These are phyloP conservation scores for Uromyces viciae-fabae DNA, from an alignment of 1,284 basidiomycete species.

Conservation along the genomic window DNA sequence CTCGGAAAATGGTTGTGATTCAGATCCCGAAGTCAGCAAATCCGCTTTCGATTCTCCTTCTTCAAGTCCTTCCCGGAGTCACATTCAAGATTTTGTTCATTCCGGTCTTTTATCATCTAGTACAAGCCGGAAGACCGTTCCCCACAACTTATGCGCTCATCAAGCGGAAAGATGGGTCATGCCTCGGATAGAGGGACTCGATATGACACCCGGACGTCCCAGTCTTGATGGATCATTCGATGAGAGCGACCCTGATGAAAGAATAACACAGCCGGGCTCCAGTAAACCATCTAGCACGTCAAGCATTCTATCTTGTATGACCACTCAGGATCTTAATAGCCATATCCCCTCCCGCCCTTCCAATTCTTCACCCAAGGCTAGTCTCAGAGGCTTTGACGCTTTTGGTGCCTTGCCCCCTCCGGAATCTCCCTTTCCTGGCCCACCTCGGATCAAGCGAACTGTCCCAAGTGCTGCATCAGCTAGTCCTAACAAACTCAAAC, in stretches of 20 bases:
- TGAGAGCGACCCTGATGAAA: constrained; percentile 28
- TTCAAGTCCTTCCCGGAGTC: constrained; percentile 17
- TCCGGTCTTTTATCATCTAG: neutral
- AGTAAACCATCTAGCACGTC: constrained; percentile 36
- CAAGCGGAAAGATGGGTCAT: constrained; percentile 9
- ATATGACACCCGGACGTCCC: constrained; percentile 18
- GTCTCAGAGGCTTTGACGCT: neutral
- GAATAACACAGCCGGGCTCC: constrained; percentile 3
- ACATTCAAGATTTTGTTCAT: neutral
- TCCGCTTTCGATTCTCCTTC: neutral
- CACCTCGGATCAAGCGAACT: constrained; percentile 10
- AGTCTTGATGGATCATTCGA: constrained; percentile 28
- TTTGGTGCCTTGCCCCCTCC: constrained; percentile 44
- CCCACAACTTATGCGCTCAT: neutral
- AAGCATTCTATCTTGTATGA: constrained; percentile 12
- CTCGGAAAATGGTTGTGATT: constrained; percentile 23
- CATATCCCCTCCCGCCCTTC: neutral
- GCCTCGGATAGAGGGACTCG: constrained; percentile 31
- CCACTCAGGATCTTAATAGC: neutral
- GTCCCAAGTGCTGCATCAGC: neutral
- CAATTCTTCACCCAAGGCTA: constrained; percentile 1
- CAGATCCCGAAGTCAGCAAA: constrained; percentile 12
- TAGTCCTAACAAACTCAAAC: constrained; percentile 42
- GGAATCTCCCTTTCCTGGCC: constrained; percentile 40
- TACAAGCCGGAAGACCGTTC: neutral